These are phyloP conservation scores for Penicillium italicum DNA, from an alignment of 2,329 filamentous ascomycete genomes.

Conservation along the genomic window DNA sequence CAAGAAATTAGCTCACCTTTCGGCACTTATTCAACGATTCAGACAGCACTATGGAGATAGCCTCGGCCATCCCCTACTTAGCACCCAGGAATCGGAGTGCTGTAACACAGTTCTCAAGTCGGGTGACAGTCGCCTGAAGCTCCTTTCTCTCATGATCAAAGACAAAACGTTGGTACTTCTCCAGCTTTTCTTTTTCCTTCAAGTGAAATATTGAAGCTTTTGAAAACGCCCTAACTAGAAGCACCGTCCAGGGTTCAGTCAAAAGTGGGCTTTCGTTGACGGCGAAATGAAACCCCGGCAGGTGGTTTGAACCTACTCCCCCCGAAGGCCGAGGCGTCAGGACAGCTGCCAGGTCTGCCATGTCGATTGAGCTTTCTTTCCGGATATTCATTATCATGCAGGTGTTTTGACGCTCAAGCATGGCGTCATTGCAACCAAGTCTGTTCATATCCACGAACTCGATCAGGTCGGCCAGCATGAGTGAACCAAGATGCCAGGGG, in stretches of 20 bases:
- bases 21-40: background rate
- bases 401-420: background rate
- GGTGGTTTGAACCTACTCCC: background rate
- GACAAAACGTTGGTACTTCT: background rate
- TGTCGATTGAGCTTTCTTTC: background rate
- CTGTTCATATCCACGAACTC: background rate
- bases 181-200: background rate
- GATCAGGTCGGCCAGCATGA: background rate
- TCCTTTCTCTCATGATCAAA: background rate
- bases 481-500: background rate
- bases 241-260: background rate
- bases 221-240: background rate
- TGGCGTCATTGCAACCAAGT: background rate
- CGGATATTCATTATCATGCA: background rate
- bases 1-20: background rate
- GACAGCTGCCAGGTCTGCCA: background rate
- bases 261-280: background rate
- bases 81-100: background rate
- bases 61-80: background rate
- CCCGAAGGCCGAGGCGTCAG: background rate
- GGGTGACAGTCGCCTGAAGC: background rate
- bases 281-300: background rate
- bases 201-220: background rate
- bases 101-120: background rate
- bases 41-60: background rate